phyloP scores from a whole-genome alignment of 345 rosid genomes.

The Salix viminalis region DNA sequence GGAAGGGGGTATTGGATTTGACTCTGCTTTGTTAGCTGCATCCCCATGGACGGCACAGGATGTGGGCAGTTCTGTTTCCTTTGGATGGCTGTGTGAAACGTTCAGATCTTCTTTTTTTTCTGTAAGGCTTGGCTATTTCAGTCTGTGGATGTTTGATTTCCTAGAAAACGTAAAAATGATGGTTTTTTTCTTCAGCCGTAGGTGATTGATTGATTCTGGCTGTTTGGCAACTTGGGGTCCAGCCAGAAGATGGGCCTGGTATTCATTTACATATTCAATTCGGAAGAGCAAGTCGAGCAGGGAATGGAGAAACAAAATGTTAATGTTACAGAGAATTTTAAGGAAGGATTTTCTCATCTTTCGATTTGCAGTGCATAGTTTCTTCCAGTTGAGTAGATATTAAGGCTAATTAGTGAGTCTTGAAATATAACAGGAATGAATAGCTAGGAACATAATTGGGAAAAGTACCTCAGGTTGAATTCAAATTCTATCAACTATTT shows the following conservation, averaged over 20 bases:
- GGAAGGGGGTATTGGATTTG: conserved; percentile 1
- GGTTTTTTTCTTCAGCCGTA: too few species aligned
- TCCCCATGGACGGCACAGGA: too few species aligned
- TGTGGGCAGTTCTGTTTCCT: not conserved
- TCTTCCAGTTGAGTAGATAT: not conserved
- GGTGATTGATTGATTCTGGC: too few species aligned
- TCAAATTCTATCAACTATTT: too few species aligned
- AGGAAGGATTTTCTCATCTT: not conserved
- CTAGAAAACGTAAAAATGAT: not conserved
- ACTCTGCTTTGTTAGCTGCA: too few species aligned
- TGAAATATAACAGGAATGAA: not conserved
- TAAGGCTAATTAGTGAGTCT: not conserved
- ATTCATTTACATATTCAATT: too few species aligned
- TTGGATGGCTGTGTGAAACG: not conserved
- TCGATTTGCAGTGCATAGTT: not conserved
- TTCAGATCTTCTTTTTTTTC: not conserved
- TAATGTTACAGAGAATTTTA: too few species aligned
- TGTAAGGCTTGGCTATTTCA: not conserved
- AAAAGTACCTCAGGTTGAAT: not conserved
- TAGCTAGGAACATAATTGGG: not conserved
- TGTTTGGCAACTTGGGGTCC: too few species aligned
- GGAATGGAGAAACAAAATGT: too few species aligned
- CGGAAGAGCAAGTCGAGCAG: too few species aligned
- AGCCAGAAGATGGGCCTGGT: too few species aligned
- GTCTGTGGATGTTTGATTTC: not conserved